Evolutionary conservation across 2,329 filamentous ascomycete genomes (phyloP).

Genomic region (Aspergillus novofumigatus): DNA sequence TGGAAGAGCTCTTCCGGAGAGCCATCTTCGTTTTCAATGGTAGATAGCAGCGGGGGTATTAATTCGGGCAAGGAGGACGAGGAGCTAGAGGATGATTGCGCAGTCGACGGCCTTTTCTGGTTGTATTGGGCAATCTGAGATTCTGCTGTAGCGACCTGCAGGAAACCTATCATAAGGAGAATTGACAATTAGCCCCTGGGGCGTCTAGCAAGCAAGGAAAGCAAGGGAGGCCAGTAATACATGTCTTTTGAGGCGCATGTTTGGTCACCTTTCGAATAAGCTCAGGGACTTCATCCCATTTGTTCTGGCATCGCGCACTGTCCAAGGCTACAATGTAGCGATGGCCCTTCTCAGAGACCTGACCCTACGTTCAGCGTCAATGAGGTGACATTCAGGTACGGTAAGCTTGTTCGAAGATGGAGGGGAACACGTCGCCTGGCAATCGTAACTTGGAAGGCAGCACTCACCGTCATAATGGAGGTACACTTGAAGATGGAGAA

Average conservation of each 20-base stretch:
- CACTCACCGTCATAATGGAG: constrained; percentile 22
- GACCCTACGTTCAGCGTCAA: constrained; percentile 33
- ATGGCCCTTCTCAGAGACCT: constrained; percentile 68
- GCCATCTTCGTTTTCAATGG: constrained; percentile 56
- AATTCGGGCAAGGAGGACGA: constrained; percentile 42
- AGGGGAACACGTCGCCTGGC: constrained; percentile 1
- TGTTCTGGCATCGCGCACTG: constrained; percentile 78
- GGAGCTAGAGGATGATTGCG: constrained; percentile 33
- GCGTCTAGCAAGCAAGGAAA: constrained; percentile 12
- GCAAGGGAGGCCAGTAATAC: constrained; percentile 48
- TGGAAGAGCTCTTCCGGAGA: constrained; percentile 62
- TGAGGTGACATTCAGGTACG: background rate
- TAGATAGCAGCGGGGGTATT: constrained; percentile 40
- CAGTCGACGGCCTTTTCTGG: constrained; percentile 28
- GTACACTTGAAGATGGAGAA: constrained; percentile 7
- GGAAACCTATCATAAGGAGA: constrained; percentile 53
- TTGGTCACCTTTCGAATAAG: constrained; percentile 90
- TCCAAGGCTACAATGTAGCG: constrained; percentile 81
- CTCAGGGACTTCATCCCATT: constrained; percentile 83
- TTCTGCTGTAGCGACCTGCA: constrained; percentile 67
- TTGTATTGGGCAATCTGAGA: constrained; percentile 58
- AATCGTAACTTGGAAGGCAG: background rate
- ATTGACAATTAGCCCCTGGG: constrained; percentile 13
- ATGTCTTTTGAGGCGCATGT: constrained; percentile 79
- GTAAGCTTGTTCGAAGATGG: no score